Percentiles rank a stretch among this genome's conserved stretches.
These are phyloP conservation scores for Aspergillus sparsus DNA, from an alignment of 495 filamentous ascomycete genomes.

Conservation along the genomic window DNA sequence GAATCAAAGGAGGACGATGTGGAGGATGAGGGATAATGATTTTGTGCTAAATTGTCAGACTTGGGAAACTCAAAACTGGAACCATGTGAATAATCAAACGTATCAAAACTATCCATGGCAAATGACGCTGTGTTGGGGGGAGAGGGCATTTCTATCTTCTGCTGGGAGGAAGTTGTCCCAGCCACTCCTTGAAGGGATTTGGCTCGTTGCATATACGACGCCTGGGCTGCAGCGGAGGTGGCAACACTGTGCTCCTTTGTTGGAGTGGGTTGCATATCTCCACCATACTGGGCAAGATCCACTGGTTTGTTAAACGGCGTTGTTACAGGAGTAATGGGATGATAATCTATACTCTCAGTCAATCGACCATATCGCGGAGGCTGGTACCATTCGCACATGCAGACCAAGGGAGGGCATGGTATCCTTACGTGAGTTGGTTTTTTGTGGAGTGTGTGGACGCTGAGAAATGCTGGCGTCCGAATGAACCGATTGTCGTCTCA, in stretches of 20 bases:
- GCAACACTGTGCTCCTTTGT: slow-evolving; percentile 39
- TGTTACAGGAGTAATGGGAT: slow-evolving; percentile 51
- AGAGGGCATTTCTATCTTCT: slow-evolving; percentile 49
- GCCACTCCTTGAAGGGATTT: slow-evolving; percentile 49
- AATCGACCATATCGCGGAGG: neutral
- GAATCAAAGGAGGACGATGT: slow-evolving; percentile 47
- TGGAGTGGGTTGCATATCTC: slow-evolving; percentile 34
- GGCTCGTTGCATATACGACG: slow-evolving; percentile 49
- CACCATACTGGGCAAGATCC: slow-evolving; percentile 41
- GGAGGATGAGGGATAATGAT: slow-evolving; percentile 39
- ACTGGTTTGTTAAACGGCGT: slow-evolving; percentile 49
- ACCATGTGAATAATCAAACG: slow-evolving; percentile 35
- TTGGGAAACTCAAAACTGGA: slow-evolving; percentile 33
- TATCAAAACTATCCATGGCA: slow-evolving; percentile 34
- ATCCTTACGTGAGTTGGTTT: slow-evolving; percentile 54
- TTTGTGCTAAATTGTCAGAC: slow-evolving; percentile 27
- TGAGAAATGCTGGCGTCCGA: slow-evolving; percentile 41
- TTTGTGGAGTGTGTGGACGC: slow-evolving; percentile 60
- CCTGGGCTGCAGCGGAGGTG: slow-evolving; percentile 38
- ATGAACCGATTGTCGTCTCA: slow-evolving; percentile 44
- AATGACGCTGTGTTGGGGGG: slow-evolving; percentile 48
- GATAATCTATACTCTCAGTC: slow-evolving; percentile 38
- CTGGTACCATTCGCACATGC: neutral
- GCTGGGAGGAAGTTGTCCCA: slow-evolving; percentile 36
- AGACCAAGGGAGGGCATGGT: neutral